Evolutionary conservation across 768 basidiomycete species (phyloP).

Genomic region (Chalciporus piperatus): DNA sequence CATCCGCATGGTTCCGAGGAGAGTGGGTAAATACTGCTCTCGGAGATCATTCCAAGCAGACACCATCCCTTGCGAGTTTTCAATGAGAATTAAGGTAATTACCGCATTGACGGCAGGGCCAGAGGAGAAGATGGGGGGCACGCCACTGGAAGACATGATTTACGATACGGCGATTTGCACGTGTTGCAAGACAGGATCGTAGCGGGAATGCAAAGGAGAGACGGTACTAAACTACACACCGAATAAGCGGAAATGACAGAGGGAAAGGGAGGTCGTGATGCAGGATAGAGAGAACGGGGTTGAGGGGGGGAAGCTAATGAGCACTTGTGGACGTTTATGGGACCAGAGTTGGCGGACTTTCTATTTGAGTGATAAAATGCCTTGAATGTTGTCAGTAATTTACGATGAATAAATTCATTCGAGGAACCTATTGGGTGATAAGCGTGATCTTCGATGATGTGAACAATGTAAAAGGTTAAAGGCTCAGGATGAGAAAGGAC

Average conservation of each 20-base stretch:
- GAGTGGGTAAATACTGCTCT: conserved; percentile 42
- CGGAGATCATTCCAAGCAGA: conserved; percentile 48
- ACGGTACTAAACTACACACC: background rate
- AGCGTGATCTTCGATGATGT: background rate
- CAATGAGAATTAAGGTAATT: conserved; percentile 48
- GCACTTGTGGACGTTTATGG: conserved; percentile 14
- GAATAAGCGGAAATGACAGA: conserved; percentile 9
- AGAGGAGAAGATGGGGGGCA: conserved; percentile 22
- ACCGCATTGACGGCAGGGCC: conserved; percentile 17
- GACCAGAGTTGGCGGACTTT: conserved; percentile 13
- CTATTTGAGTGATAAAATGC: conserved; percentile 11
- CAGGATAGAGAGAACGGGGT: background rate
- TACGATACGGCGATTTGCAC: conserved; percentile 12
- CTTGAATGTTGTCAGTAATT: conserved; percentile 3
- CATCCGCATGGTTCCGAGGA: conserved; percentile 41
- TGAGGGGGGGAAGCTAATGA: background rate
- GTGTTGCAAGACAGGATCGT: conserved; percentile 7
- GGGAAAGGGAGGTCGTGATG: background rate
- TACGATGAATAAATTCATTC: background rate
- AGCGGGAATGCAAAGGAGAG: background rate
- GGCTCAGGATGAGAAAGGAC: background rate
- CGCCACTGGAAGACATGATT: conserved; percentile 12
- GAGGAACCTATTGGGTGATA: conserved; percentile 2
- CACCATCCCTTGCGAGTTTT: conserved; percentile 50
- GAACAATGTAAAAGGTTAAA: conserved; percentile 6